Base-by-base conservation (phyloP, 2,329 filamentous ascomycete genomes). In the Ceratocystis albifundus region DNA sequence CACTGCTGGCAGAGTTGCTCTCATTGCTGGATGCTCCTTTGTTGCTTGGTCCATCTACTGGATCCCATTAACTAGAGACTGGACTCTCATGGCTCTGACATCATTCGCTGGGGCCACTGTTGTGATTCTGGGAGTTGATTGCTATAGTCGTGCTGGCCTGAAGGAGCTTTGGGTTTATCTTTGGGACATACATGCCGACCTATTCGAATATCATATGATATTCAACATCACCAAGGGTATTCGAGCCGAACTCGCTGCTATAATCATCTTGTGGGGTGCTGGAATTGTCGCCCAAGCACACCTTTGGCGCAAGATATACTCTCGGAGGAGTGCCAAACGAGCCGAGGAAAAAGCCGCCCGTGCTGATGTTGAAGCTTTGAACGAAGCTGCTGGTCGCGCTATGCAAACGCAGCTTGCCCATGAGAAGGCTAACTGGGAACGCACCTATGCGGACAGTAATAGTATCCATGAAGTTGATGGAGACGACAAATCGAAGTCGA, bases 121-220 rank as follows among this genome's bases (percentile, higher is more conserved):
- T 2, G 80, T 88, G 0, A 83, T 96, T 15, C 76, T 97, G 1
- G 93, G 93, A 1, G 88, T 97, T 67, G 93, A 97, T 74, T 96
- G 90, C 75, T 95, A 93, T 71, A 93, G 87, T 71, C 81, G 85
- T 69, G 90, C 91, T n/a, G 93, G 93, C 0, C 78, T 96, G 71
- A 96, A 96, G 74, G 93, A 97, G 74, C 96, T 96, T 71, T 97
- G 93, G 93, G 82, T 90, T 4, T 97, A 95, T 74, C 80, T 96
- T 46, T 97, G 93, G 93, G 78, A 78, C 59, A 76, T 97, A 48
- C 96, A 96, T 74, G 79, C 85, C 53, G 80, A 88, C 63, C 78
- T 91, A 0, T 97, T 97, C 71, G 77, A 90, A 1, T 82, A 84
- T 46, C 88, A 88, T 0, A 79, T 80, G 61, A 90, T 88, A 0